Conservation (phyloP, 768 basidiomycete species). For the Leucogyrophana mollusca region DNA sequence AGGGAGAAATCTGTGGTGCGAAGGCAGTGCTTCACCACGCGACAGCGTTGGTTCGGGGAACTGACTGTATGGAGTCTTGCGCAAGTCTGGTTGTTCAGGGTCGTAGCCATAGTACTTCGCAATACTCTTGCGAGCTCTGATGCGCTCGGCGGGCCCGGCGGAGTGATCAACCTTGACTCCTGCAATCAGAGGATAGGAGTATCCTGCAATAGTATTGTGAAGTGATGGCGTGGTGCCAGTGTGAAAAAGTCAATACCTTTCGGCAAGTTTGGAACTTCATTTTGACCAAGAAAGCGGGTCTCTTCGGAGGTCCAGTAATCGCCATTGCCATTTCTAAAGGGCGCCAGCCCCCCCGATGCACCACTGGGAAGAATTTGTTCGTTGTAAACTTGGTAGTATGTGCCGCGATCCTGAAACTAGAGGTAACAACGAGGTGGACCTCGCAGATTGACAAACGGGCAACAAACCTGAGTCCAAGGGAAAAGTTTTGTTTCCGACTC, state of each 20-base stretch:
- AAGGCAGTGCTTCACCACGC: constrained; percentile 10
- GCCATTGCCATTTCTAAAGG: constrained; percentile 22
- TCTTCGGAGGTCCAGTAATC: constrained; percentile 23
- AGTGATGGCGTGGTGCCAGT: neutral
- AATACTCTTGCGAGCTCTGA: constrained; percentile 18
- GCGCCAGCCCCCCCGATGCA: constrained; percentile 15
- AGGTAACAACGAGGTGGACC: no score
- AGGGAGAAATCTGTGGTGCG: constrained; percentile 13
- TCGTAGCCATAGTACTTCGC: constrained; percentile 23
- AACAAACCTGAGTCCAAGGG: constrained; percentile 22
- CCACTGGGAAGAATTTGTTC: constrained; percentile 19
- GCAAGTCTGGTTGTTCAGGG: no score
- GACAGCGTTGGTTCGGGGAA: constrained; percentile 12
- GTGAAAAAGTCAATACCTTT: constrained; percentile 14
- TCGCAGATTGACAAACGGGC: neutral
- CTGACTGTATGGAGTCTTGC: constrained; percentile 20
- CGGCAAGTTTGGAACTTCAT: constrained; percentile 17
- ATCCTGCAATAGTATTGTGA: constrained; percentile 14
- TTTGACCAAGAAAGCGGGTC: constrained; percentile 18
- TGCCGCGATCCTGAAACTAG: constrained; percentile 16
- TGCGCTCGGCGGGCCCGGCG: constrained; percentile 12
- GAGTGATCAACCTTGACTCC: constrained; percentile 25
- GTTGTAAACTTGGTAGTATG: constrained; percentile 20
- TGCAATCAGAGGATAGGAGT: constrained; percentile 24
- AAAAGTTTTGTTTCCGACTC: constrained; percentile 9